phyloP scores from a whole-genome alignment of 495 filamentous ascomycete species.

The Lasiosphaeris hirsuta region DNA sequence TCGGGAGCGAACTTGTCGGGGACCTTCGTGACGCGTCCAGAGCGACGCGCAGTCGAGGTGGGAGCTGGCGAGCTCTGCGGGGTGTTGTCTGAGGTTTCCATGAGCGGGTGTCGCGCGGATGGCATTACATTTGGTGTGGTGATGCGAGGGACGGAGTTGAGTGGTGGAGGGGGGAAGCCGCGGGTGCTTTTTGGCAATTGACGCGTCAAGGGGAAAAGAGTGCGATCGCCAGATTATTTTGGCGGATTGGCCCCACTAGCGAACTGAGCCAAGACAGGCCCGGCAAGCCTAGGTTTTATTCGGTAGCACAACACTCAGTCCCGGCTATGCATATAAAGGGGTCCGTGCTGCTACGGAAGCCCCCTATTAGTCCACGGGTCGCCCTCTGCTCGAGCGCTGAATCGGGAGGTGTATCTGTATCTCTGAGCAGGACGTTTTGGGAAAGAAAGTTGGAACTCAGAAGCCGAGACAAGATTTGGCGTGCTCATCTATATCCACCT shows the following conservation, averaged over 20 bases:
- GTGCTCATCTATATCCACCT: no score
- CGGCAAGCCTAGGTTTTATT: no score
- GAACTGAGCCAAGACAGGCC: neutral
- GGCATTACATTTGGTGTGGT: slow-evolving; percentile 33
- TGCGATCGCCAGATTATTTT: slow-evolving; percentile 32
- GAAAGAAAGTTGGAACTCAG: neutral
- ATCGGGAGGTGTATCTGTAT: neutral
- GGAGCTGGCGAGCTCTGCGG: slow-evolving; percentile 51
- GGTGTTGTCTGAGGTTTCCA: slow-evolving; percentile 56
- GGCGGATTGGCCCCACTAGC: slow-evolving; percentile 22
- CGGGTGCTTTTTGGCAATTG: slow-evolving; percentile 26
- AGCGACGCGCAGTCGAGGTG: slow-evolving; percentile 60
- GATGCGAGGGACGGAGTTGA: slow-evolving; percentile 12
- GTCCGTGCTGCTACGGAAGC: neutral
- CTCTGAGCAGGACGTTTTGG: neutral
- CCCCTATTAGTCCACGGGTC: neutral
- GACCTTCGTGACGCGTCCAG: slow-evolving; percentile 73
- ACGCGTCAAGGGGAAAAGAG: slow-evolving; percentile 26
- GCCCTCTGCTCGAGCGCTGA: neutral
- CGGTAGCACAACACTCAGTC: no score
- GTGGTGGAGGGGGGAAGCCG: slow-evolving; percentile 1
- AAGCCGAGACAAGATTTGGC: no score
- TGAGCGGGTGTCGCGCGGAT: slow-evolving; percentile 33
- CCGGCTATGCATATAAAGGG: neutral
- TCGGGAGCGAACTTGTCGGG: slow-evolving; percentile 63